Conservation (phyloP, 208 protist genomes). For the Trypanosoma vivax region DNA sequence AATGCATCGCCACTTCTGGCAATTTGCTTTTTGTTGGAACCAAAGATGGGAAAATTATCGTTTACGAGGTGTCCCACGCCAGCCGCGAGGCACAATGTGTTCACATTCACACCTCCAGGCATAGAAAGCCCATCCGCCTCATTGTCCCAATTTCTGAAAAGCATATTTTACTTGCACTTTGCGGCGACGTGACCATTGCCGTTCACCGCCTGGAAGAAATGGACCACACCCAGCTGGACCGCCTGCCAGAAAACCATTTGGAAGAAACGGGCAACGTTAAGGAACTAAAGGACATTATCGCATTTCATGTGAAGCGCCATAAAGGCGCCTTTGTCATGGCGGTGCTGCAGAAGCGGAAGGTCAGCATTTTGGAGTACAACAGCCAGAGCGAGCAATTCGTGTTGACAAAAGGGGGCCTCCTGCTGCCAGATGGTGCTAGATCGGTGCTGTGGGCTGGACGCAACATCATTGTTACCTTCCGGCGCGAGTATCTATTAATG, state of each 20-base stretch:
- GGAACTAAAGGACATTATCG: slow-evolving; percentile 29
- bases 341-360: slow-evolving; percentile 41
- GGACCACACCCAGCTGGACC: slow-evolving; percentile 5
- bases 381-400: slow-evolving; percentile 14
- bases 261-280: slow-evolving; percentile 9
- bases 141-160: slow-evolving; percentile 27
- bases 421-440: slow-evolving; percentile 40
- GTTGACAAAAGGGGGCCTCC: slow-evolving; percentile 20
- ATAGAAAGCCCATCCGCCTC: slow-evolving; percentile 27
- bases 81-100: slow-evolving; percentile 16
- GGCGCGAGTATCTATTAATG: slow-evolving; percentile 29
- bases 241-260: slow-evolving; percentile 23
- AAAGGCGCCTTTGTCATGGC: slow-evolving; percentile 35
- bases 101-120: slow-evolving; percentile 21
- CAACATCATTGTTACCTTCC: slow-evolving; percentile 44
- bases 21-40: slow-evolving; percentile 59
- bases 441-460: slow-evolving; percentile 47
- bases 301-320: slow-evolving; percentile 43
- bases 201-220: slow-evolving; percentile 19
- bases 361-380: slow-evolving; percentile 46
- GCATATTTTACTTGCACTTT: slow-evolving; percentile 14
- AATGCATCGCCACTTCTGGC: slow-evolving; percentile 30
- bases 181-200: slow-evolving; percentile 21
- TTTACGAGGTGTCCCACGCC: slow-evolving; percentile 24
- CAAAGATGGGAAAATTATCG: slow-evolving; percentile 39